Evolutionary conservation across 257 asterid genomes (phyloP).

Genomic region (Penstemon davidsonii): DNA sequence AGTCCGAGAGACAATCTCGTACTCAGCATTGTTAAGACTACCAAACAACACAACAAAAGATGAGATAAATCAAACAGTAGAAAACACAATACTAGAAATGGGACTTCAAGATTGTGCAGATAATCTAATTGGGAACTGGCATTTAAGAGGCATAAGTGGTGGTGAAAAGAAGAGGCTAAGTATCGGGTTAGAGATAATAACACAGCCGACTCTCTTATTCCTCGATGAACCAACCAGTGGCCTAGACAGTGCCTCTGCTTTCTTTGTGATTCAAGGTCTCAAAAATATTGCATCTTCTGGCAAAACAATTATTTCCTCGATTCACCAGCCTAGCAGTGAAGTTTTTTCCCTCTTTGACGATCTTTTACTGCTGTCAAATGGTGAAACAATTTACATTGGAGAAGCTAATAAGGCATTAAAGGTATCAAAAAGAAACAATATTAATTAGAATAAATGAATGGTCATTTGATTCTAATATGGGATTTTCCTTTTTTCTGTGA

Average conservation of each 20-base stretch:
- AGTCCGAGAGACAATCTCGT: constrained; percentile 71
- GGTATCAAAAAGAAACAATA: constrained; percentile 38
- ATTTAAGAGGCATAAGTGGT: constrained; percentile 82
- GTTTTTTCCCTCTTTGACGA: constrained; percentile 86
- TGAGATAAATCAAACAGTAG: constrained; percentile 41
- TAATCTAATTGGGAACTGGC: constrained; percentile 83
- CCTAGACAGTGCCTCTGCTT: constrained; percentile 82
- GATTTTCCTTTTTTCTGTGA: not conserved
- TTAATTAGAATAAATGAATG: not conserved
- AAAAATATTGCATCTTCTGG: constrained; percentile 58
- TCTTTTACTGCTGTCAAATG: constrained; percentile 68
- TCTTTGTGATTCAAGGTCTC: constrained; percentile 70
- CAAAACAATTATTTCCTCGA: constrained; percentile 69
- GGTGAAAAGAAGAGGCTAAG: constrained; percentile 94
- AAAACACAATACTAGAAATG: constrained; percentile 58
- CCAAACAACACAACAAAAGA: constrained; percentile 44
- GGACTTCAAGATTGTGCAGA: constrained; percentile 84
- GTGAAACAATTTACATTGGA: constrained; percentile 72
- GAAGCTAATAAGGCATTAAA: constrained; percentile 59
- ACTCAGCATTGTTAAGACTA: constrained; percentile 71
- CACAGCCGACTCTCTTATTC: constrained; percentile 62
- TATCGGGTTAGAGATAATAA: constrained; percentile 82
- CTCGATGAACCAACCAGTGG: constrained; percentile 95
- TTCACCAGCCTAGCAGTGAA: constrained; percentile 96
- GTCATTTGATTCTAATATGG: not conserved